Percentiles rank a stretch among this genome's conserved stretches.
phyloP scores from a whole-genome alignment of 495 filamentous ascomycete genomes.

The Xylaria curta region DNA sequence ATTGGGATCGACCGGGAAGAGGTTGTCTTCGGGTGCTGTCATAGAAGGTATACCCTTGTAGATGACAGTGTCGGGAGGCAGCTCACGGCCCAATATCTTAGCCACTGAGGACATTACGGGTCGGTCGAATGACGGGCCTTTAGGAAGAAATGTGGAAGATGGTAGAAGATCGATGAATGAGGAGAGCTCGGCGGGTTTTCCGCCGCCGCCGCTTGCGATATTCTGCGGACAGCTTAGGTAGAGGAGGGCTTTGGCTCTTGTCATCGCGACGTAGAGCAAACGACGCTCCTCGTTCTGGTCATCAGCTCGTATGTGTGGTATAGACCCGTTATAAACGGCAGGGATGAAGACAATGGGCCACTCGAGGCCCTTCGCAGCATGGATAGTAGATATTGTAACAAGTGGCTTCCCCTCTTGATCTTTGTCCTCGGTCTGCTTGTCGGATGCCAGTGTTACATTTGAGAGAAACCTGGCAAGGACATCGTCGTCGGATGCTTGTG shows the following conservation, averaged over 20 bases:
- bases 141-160: constrained; percentile 45
- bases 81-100: constrained; percentile 47
- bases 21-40: constrained; percentile 48
- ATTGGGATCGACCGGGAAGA: constrained; percentile 45
- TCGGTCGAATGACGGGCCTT: constrained; percentile 53
- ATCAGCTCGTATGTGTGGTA: constrained; percentile 92
- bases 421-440: constrained; percentile 67
- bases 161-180: constrained; percentile 47
- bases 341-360: constrained; percentile 98
- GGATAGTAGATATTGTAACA: constrained; percentile 95
- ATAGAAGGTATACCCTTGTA: constrained; percentile 50
- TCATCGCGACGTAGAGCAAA: constrained; percentile 97
- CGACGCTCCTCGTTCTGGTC: constrained; percentile 89
- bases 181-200: constrained; percentile 46
- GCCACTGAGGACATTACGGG: constrained; percentile 48
- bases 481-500: constrained; percentile 72
- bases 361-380: constrained; percentile 95
- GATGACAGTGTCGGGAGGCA: constrained; percentile 48
- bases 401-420: constrained; percentile 64
- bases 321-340: constrained; percentile 86
- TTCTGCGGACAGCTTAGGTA: constrained; percentile 82
- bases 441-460: constrained; percentile 85
- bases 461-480: constrained; percentile 81
- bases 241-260: constrained; percentile 86
- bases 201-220: constrained; percentile 38